phyloP scores from a whole-genome alignment of 2,329 filamentous ascomycete genomes.

The Xylaria sp. region DNA sequence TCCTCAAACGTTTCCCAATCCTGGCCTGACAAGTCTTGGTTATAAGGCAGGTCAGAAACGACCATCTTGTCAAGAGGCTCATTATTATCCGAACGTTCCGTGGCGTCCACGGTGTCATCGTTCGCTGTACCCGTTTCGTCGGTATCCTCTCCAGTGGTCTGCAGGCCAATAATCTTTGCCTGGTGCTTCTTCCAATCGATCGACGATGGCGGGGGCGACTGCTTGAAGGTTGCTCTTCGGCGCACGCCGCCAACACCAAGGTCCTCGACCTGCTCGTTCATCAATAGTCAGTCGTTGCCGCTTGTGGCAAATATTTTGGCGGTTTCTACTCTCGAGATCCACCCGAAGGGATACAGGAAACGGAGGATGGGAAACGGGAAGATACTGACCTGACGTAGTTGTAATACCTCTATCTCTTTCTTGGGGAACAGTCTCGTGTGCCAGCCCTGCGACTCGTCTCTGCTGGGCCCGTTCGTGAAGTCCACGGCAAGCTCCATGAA shows the following conservation, averaged over 20 bases:
- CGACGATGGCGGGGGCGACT: not conserved
- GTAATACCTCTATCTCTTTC: conserved; percentile 22
- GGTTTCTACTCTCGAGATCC: not conserved
- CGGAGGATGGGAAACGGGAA: not conserved
- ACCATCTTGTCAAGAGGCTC: conserved; percentile 22
- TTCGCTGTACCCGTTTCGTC: not conserved
- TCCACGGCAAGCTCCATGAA: conserved; percentile 33
- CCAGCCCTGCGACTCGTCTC: conserved; percentile 22
- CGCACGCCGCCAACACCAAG: conserved; percentile 25
- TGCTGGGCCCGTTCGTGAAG: conserved; percentile 25
- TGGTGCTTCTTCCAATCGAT: conserved; percentile 32
- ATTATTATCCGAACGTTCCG: conserved; percentile 18
- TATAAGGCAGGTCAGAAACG: conserved; percentile 28
- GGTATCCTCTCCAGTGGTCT: conserved; percentile 13
- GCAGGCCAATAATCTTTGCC: conserved; percentile 24
- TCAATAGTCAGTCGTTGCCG: conserved; percentile 1
- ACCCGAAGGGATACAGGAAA: too few species aligned
- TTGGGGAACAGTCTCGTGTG: conserved; percentile 17
- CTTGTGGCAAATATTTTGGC: not conserved
- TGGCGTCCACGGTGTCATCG: not conserved
- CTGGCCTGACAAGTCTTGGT: conserved; percentile 19
- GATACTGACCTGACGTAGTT: conserved; percentile 26
- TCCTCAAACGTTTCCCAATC: conserved; percentile 32
- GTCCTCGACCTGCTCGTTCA: conserved; percentile 27
- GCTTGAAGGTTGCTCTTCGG: conserved; percentile 14